These are phyloP conservation scores for Cercophora scortea DNA, from an alignment of 495 filamentous ascomycete genomes.

Conservation along the genomic window DNA sequence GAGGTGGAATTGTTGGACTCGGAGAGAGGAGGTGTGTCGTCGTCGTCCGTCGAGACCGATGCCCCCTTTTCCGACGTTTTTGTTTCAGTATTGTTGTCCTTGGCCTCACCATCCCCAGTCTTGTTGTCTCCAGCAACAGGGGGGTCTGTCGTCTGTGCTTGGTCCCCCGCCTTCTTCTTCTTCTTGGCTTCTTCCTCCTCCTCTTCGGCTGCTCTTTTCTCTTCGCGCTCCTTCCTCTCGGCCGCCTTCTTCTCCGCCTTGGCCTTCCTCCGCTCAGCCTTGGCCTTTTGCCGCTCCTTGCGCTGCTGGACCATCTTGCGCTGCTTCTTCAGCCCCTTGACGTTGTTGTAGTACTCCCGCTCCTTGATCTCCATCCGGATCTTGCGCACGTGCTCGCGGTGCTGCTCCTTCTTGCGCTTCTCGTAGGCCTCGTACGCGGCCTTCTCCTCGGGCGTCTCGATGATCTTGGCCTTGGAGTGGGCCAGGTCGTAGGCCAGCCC, in stretches of 20 bases:
- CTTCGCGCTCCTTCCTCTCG: constrained; percentile 10
- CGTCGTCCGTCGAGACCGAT: no score
- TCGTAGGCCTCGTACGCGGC: constrained; percentile 33
- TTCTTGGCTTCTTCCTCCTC: constrained; percentile 16
- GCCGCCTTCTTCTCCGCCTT: constrained; percentile 9
- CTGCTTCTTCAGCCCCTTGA: constrained; percentile 3
- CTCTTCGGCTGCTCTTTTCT: constrained; percentile 13
- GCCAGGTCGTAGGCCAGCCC: constrained; percentile 79
- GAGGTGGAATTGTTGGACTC: no score
- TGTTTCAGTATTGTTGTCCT: no score
- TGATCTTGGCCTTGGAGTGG: constrained; percentile 65
- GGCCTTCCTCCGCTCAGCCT: constrained; percentile 16
- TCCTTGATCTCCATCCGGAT: constrained; percentile 20
- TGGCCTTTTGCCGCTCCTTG: constrained; percentile 24
- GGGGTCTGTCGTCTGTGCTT: no score
- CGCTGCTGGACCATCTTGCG: constrained; percentile 4
- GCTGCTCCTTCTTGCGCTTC: constrained; percentile 39
- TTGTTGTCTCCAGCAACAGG: no score
- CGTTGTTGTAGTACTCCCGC: constrained; percentile 8
- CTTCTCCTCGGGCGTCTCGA: constrained; percentile 60
- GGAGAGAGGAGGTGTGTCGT: no score
- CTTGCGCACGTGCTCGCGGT: constrained; percentile 32
- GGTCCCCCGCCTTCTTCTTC: constrained; percentile 2
- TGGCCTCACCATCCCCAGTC: no score
- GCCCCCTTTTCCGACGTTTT: no score